phyloP scores from a whole-genome alignment of 495 filamentous ascomycete genomes.

The Talaromyces adpressus region DNA sequence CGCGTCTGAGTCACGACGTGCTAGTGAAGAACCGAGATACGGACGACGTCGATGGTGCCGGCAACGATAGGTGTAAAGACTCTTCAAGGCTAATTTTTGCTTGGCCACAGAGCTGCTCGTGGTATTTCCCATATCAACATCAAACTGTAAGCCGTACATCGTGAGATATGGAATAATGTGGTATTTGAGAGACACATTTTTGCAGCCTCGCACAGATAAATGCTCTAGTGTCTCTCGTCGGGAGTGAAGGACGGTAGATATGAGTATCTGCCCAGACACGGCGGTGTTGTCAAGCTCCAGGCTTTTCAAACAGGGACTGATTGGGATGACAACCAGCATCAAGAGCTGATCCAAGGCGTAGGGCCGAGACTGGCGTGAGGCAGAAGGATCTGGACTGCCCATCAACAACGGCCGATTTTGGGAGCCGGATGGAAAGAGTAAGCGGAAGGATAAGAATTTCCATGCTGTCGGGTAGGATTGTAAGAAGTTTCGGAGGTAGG shows the following conservation, averaged over 20 bases:
- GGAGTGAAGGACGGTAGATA: constrained; percentile 44
- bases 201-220: constrained; percentile 55
- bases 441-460: constrained; percentile 52
- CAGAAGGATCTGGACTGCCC: constrained; percentile 26
- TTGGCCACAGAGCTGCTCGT: constrained; percentile 25
- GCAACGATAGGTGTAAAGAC: constrained; percentile 55
- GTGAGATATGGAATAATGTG: constrained; percentile 54
- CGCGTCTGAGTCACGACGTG: constrained; percentile 52
- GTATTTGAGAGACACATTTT: constrained; percentile 60
- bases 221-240: constrained; percentile 48
- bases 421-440: constrained; percentile 40
- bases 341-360: constrained; percentile 52
- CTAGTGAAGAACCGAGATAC: constrained; percentile 48
- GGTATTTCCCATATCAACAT: constrained; percentile 33
- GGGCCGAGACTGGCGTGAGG: constrained; percentile 43
- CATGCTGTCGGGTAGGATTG: constrained; percentile 53
- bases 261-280: constrained; percentile 49
- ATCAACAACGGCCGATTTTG: constrained; percentile 27
- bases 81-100: constrained; percentile 45
- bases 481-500: constrained; percentile 47
- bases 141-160: constrained; percentile 40
- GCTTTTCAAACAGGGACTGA: constrained; percentile 47
- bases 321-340: constrained; percentile 47
- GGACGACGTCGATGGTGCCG: constrained; percentile 54
- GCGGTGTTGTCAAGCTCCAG: constrained; percentile 57